phyloP scores from a whole-genome alignment of 768 basidiomycete species.

The Lentinula guzmanii region DNA sequence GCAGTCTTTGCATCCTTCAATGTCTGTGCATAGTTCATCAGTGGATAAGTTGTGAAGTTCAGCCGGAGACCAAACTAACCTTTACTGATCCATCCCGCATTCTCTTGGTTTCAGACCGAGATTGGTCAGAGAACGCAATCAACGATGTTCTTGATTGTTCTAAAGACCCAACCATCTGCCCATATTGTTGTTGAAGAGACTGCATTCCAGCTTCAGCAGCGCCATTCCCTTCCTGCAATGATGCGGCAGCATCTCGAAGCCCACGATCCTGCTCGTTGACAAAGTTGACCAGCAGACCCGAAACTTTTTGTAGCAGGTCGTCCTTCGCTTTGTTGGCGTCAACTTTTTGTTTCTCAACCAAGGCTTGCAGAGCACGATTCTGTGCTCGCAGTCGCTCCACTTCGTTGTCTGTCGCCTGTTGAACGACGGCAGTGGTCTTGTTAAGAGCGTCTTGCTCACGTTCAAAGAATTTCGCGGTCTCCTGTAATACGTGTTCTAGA shows the following conservation, averaged over 20 bases:
- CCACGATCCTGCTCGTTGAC: conserved; percentile 61
- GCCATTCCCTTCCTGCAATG: conserved; percentile 49
- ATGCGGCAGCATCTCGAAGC: conserved; percentile 50
- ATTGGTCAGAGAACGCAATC: conserved; percentile 33
- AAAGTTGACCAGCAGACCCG: conserved; percentile 66
- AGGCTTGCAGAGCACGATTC: conserved; percentile 54
- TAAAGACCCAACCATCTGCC: conserved; percentile 34
- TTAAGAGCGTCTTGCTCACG: conserved; percentile 45
- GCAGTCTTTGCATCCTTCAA: conserved; percentile 30
- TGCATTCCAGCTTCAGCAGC: conserved; percentile 46
- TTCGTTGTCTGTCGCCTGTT: conserved; percentile 43
- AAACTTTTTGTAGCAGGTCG: conserved; percentile 71
- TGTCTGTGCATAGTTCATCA: conserved; percentile 25
- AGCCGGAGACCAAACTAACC: conserved; percentile 26
- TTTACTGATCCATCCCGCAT: conserved; percentile 54
- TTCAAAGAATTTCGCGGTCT: conserved; percentile 51
- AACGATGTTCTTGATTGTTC: conserved; percentile 36
- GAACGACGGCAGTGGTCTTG: conserved; percentile 43
- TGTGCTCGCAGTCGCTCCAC: conserved; percentile 61
- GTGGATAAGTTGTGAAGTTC: not conserved
- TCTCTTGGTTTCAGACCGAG: conserved; percentile 44
- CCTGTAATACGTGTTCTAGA: conserved; percentile 53
- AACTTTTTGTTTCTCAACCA: conserved; percentile 61
- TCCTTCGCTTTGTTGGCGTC: conserved; percentile 66
- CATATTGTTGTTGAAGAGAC: conserved; percentile 44